Evolutionary conservation across 23 red algal species (phyloP).

Genomic region (Gracilaria domingensis): DNA sequence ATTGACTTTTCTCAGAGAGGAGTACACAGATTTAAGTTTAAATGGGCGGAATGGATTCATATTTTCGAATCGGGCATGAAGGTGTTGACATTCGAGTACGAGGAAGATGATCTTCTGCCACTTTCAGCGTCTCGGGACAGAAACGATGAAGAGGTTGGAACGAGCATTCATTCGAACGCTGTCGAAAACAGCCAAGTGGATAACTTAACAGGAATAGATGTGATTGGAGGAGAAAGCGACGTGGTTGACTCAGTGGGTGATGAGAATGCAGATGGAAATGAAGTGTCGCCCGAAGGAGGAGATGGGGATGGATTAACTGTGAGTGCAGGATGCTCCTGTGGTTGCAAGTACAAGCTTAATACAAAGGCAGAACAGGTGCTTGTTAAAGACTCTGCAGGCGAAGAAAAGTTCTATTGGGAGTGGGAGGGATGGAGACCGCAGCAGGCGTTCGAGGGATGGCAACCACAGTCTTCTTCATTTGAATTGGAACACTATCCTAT

Average conservation of each 20-base stretch:
- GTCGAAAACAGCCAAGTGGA: too few relatives aligned
- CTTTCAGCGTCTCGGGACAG: neutral
- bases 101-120: neutral
- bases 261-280: neutral
- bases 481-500: neutral
- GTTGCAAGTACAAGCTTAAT: neutral
- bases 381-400: neutral
- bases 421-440: neutral
- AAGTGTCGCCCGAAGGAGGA: neutral
- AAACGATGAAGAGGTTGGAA: neutral
- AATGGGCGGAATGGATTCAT: neutral
- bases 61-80: neutral
- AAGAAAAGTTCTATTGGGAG: neutral
- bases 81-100: neutral
- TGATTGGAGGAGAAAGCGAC: too few relatives aligned
- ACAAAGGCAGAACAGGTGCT: neutral
- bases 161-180: too few relatives aligned
- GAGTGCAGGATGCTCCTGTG: neutral
- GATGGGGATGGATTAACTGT: neutral
- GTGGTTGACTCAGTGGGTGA: too few relatives aligned
- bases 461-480: too few relatives aligned
- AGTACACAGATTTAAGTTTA: neutral
- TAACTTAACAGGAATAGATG: too few relatives aligned
- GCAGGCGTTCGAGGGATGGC: neutral
- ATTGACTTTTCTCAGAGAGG: neutral